Conservation (phyloP, 345 rosid genomes). For the Mercurialis annua region DNA sequence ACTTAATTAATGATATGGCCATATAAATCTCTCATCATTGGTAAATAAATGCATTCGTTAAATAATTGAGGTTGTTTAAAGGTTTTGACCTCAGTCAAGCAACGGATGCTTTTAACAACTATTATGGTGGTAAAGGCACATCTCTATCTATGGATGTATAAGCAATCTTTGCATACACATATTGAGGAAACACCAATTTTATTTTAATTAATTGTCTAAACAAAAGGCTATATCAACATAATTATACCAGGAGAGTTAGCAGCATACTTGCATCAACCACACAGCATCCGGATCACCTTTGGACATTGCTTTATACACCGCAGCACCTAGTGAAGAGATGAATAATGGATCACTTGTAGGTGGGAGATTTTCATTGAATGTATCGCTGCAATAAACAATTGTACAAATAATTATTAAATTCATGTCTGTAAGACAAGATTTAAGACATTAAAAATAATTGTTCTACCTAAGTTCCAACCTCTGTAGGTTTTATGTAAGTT, state of each 20-base stretch:
- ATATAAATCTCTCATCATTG: neutral
- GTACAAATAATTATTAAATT: constrained; percentile 8
- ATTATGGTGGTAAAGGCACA: neutral
- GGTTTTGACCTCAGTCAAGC: neutral
- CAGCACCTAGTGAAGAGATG: constrained; percentile 80
- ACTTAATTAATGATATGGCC: too few relatives aligned
- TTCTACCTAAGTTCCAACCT: neutral
- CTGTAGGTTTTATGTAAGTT: neutral
- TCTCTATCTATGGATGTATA: neutral
- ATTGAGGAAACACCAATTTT: neutral
- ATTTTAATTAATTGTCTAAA: neutral
- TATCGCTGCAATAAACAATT: constrained; percentile 55
- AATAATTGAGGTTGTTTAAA: neutral
- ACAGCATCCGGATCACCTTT: constrained; percentile 82
- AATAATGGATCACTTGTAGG: constrained; percentile 76
- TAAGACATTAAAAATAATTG: neutral
- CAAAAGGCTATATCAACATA: neutral
- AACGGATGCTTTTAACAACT: neutral
- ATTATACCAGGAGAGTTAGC: constrained; percentile 13
- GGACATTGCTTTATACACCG: constrained; percentile 90
- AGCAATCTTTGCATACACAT: neutral
- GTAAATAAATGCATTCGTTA: neutral
- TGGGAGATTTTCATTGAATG: constrained; percentile 90
- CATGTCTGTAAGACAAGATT: constrained; percentile 12
- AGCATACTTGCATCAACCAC: constrained; percentile 95